These are phyloP conservation scores for Aspergillus coremiiformis DNA, from an alignment of 495 filamentous ascomycete species.

Conservation along the genomic window DNA sequence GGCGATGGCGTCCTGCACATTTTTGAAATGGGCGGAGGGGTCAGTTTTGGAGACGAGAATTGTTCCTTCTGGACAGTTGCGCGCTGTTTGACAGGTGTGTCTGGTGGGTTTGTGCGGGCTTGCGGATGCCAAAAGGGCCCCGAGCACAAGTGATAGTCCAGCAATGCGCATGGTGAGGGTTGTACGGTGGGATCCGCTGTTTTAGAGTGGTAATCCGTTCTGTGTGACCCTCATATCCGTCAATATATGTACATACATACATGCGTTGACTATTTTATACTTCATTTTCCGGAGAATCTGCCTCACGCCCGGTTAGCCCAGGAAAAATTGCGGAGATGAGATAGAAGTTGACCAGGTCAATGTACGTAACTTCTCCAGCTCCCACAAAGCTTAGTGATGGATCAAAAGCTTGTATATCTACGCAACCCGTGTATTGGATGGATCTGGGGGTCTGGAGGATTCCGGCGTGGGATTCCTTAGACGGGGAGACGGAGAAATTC, in stretches of 20 bases:
- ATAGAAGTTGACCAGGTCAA: background rate
- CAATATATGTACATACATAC: too few species aligned
- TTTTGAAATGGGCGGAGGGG: constrained; percentile 33
- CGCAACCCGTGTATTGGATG: background rate
- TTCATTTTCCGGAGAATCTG: constrained; percentile 13
- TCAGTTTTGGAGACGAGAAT: constrained; percentile 39
- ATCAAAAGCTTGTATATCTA: background rate
- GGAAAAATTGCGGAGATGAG: constrained; percentile 15
- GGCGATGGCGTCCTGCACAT: constrained; percentile 45
- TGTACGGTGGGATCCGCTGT: too few species aligned
- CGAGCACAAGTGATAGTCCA: background rate
- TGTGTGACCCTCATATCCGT: too few species aligned
- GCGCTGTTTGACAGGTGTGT: constrained; percentile 8
- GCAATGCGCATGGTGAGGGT: background rate
- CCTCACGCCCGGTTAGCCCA: background rate
- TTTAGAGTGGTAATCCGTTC: background rate
- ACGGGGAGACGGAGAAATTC: constrained; percentile 15
- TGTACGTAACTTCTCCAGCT: background rate
- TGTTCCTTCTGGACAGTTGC: constrained; percentile 41
- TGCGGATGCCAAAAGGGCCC: constrained; percentile 6
- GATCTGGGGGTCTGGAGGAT: background rate
- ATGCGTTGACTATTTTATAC: background rate
- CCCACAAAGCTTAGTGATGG: background rate
- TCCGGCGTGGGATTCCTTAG: background rate
- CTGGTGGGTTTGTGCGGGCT: constrained; percentile 1